Conservation (phyloP, 495 filamentous ascomycete species). For the Trichoderma reesei region DNA sequence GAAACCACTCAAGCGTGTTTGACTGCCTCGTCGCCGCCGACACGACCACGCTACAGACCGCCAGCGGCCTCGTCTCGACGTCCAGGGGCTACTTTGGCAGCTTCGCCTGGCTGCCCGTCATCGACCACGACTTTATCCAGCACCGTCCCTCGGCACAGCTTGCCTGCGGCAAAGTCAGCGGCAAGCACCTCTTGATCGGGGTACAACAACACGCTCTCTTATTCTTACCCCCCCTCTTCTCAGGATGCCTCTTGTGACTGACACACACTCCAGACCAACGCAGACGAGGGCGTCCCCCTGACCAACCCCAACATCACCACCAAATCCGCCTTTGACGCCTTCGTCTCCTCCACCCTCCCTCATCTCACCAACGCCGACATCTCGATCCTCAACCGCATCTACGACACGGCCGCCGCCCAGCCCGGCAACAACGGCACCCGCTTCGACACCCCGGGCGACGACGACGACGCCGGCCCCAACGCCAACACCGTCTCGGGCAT, state of each 20-base stretch:
- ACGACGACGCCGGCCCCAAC: conserved; percentile 15
- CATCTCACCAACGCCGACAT: conserved; percentile 38
- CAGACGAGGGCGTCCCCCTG: conserved; percentile 38
- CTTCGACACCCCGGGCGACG: conserved; percentile 24
- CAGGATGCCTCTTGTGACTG: background rate
- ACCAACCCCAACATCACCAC: conserved; percentile 37
- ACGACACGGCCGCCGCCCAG: conserved; percentile 13
- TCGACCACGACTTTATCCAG: conserved; percentile 47
- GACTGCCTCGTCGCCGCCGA: conserved; percentile 43
- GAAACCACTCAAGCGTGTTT: conserved; percentile 31
- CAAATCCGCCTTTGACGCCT: conserved; percentile 35
- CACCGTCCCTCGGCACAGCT: conserved; percentile 45
- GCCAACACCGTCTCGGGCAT: conserved; percentile 18
- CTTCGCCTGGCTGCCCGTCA: conserved; percentile 36
- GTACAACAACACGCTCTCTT: background rate
- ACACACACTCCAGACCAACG: conserved; percentile 34
- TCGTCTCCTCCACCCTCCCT: conserved; percentile 38
- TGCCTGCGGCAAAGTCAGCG: conserved; percentile 39
- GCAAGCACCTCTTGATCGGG: conserved; percentile 40
- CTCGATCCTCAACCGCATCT: conserved; percentile 22
- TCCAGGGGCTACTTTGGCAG: background rate
- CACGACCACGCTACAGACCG: conserved; percentile 42
- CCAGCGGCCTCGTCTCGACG: conserved; percentile 42
- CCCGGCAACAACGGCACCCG: conserved; percentile 10
- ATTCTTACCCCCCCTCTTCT: background rate